Percentiles rank a stretch among this genome's conserved stretches.
Evolutionary conservation across 2,329 filamentous ascomycete species (phyloP).

Genomic region (Claviceps spartinae): DNA sequence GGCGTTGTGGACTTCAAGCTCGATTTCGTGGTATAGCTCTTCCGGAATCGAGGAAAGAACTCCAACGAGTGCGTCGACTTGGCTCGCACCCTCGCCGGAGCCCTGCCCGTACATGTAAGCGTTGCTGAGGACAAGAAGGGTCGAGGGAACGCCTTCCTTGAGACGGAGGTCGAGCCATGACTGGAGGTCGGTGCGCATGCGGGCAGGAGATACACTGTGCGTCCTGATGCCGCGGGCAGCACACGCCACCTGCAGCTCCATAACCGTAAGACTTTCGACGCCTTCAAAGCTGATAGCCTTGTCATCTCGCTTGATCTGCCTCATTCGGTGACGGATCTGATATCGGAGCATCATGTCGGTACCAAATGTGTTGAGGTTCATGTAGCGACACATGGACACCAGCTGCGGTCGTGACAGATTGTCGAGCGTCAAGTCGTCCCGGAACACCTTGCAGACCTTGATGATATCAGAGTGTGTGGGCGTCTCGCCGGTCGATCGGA

Average conservation of each 20-base stretch:
- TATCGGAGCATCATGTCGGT: constrained; percentile 97
- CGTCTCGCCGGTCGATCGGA: constrained; percentile 78
- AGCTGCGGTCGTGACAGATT: constrained; percentile 91
- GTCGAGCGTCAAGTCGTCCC: constrained; percentile 92
- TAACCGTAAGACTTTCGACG: constrained; percentile 82
- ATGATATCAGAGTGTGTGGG: constrained; percentile 86
- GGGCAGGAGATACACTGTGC: constrained; percentile 77
- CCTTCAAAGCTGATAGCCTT: constrained; percentile 88
- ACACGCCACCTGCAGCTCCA: constrained; percentile 83
- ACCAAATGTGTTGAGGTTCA: constrained; percentile 94
- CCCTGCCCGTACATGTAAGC: constrained; percentile 93
- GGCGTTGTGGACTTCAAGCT: constrained; percentile 91
- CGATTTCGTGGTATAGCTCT: constrained; percentile 98
- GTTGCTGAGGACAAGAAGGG: constrained; percentile 87
- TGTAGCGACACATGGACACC: constrained; percentile 95
- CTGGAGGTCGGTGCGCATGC: constrained; percentile 77
- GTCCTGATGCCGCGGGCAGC: constrained; percentile 86
- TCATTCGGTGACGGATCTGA: constrained; percentile 92
- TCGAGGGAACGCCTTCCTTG: constrained; percentile 90
- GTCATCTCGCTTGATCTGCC: constrained; percentile 98
- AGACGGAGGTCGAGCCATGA: constrained; percentile 91
- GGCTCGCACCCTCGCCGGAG: constrained; percentile 74
- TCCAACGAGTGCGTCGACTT: constrained; percentile 85
- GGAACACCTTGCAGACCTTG: constrained; percentile 98
- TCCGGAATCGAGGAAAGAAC: constrained; percentile 92